Percentiles rank a stretch among this genome's conserved stretches.
Conservation (phyloP, 139 green algal genomes). For the Haematococcus sp. region DNA sequence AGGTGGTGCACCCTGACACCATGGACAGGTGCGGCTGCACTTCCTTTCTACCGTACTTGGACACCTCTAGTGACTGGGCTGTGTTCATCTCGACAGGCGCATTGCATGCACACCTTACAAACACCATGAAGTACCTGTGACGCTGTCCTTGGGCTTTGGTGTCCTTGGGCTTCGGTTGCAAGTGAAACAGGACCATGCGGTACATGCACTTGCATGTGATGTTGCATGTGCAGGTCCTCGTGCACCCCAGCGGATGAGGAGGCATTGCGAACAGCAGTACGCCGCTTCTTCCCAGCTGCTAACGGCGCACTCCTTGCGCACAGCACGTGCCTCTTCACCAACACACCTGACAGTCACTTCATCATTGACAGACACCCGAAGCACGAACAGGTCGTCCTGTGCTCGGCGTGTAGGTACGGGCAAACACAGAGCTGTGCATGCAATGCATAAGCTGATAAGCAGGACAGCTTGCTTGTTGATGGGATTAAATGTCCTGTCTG, state of each 20-base stretch:
- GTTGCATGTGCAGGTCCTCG: not conserved
- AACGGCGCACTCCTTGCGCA: constrained; percentile 37
- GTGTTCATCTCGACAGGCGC: too few species aligned
- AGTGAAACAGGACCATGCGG: too few species aligned
- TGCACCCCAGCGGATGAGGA: constrained; percentile 46
- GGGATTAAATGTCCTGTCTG: not conserved
- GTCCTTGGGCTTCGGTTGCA: too few species aligned
- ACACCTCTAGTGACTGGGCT: not conserved
- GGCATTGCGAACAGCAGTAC: constrained; percentile 30
- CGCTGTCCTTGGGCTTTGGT: too few species aligned
- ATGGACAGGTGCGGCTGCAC: constrained; percentile 21
- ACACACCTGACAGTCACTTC: constrained; percentile 77
- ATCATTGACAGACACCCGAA: constrained; percentile 72
- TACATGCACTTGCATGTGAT: too few species aligned
- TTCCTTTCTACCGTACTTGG: not conserved
- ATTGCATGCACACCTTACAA: too few species aligned
- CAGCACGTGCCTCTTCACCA: constrained; percentile 76
- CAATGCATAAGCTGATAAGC: not conserved
- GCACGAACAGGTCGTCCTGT: constrained; percentile 56
- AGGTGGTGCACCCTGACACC: constrained; percentile 37
- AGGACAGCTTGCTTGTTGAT: not conserved
- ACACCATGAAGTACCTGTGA: too few species aligned
- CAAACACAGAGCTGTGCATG: too few species aligned
- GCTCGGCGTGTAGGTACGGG: not conserved
- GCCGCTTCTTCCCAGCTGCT: constrained; percentile 49